These are phyloP conservation scores for Gardenia jasminoides DNA, from an alignment of 257 asterid genomes.

Conservation along the genomic window DNA sequence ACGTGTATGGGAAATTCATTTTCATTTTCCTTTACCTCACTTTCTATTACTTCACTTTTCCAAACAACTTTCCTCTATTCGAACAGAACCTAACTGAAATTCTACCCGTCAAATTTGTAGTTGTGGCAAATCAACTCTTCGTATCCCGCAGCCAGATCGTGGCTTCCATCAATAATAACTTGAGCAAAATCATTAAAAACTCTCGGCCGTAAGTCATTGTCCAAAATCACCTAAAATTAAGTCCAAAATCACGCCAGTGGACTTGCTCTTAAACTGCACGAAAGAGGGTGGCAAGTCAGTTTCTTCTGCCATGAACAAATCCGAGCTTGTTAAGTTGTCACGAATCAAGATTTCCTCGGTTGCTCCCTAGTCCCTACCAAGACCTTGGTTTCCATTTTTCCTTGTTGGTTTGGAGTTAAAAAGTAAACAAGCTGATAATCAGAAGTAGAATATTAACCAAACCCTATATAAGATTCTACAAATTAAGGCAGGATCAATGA, in stretches of 20 bases:
- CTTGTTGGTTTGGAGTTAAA: background rate
- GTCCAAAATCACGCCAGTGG: background rate
- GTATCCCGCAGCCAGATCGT: too few species aligned
- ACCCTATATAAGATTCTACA: too few species aligned
- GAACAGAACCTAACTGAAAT: too few species aligned
- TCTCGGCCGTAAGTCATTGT: background rate
- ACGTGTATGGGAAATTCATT: too few species aligned
- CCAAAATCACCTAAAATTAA: background rate
- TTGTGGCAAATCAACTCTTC: too few species aligned
- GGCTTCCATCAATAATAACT: too few species aligned
- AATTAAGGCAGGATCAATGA: background rate
- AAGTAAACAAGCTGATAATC: background rate
- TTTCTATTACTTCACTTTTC: too few species aligned
- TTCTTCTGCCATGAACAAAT: background rate
- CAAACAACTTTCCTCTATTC: too few species aligned
- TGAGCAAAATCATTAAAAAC: background rate
- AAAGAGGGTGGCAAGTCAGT: slow-evolving; percentile 3
- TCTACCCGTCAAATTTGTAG: too few species aligned
- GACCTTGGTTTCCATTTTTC: background rate
- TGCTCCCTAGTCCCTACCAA: background rate
- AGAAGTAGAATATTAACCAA: background rate
- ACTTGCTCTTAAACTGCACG: background rate
- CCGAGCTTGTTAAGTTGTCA: background rate
- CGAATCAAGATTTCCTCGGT: background rate
- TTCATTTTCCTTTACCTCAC: too few species aligned